Evolutionary conservation across 83 land plant genomes (phyloP), one percentile per base, ranked within the genome.

Genomic region (Thuja plicata): DNA sequence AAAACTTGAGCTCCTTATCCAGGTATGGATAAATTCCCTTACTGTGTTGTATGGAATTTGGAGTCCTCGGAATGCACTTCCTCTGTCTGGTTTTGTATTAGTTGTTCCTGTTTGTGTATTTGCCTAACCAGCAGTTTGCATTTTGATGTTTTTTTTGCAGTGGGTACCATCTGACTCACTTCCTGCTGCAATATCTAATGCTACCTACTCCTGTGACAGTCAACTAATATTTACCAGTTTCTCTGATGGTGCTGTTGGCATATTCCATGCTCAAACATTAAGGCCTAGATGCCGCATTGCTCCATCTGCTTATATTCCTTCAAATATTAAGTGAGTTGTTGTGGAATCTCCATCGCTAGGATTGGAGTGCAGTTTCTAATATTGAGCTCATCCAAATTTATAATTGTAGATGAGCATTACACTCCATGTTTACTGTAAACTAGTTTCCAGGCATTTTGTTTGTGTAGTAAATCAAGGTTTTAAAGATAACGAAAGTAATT

Each of bases 161-260:
- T 96, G 97, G 96, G 91, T 92, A 32, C 97, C 96, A 13, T 94
- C 90, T 5, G 93, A 94, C 71, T 70, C 92, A 9, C 94, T 94
- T 78, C 73, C 92, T 32, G 91, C 94, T 3, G 88, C 93, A 70
- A 93, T 96, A 37, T 89, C 94, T 15, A 92, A 94, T 90, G 96
- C 97, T 15, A 93, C 94, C 88, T 95, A 91, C 87, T 95, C 97
- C 2, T 95, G 96, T 82, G 97, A 95, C 71, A 92, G 97, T 87
- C 96, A 93, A 87, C 62, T 93, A 45, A 91, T 94, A 15, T 95
- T 91, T 88, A 91, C 92, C 45, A 89, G 92, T 86, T 93, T 96
- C 55, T 52, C 86, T 37, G 96, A 96, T 92, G 94, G 89, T 81
- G 92, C 89, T 30, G 89, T 94, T 3, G 84, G 92, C 38, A 87